phyloP scores from a whole-genome alignment of 306 rosid species.

The Quercus wislizeni region DNA sequence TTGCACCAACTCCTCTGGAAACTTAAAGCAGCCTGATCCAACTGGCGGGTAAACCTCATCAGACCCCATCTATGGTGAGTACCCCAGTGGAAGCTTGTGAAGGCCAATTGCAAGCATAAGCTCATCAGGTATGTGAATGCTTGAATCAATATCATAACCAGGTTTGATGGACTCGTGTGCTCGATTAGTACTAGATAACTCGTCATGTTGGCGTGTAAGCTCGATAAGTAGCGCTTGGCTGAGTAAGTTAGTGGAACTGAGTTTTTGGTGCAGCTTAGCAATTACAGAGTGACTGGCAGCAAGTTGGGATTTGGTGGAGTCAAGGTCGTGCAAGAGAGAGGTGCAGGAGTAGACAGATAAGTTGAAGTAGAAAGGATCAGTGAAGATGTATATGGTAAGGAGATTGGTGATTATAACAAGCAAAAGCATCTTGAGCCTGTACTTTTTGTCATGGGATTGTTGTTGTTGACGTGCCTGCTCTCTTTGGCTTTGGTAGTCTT shows the following conservation, averaged over 20 bases:
- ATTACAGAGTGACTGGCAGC: slow-evolving; percentile 29
- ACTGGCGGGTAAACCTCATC: slow-evolving; percentile 23
- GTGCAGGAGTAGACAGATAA: not conserved
- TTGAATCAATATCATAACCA: slow-evolving; percentile 7
- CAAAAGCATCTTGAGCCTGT: slow-evolving; percentile 26
- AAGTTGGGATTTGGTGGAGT: slow-evolving; percentile 41
- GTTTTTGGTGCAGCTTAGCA: slow-evolving; percentile 37
- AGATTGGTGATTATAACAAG: slow-evolving; percentile 39
- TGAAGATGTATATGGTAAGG: slow-evolving; percentile 40
- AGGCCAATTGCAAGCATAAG: slow-evolving; percentile 33
- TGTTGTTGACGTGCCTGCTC: slow-evolving; percentile 21
- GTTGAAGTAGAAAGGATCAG: slow-evolving; percentile 29
- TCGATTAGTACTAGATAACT: not conserved
- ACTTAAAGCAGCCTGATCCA: not conserved
- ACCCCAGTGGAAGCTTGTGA: slow-evolving; percentile 46
- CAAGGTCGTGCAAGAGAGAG: slow-evolving; percentile 35
- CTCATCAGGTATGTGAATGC: slow-evolving; percentile 13
- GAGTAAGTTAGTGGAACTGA: slow-evolving; percentile 42
- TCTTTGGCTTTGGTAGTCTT: slow-evolving; percentile 18
- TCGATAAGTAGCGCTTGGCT: slow-evolving; percentile 43
- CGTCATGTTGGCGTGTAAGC: slow-evolving; percentile 36
- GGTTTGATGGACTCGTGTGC: slow-evolving; percentile 4
- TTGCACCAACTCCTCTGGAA: too few relatives aligned
- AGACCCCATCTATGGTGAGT: slow-evolving; percentile 25
- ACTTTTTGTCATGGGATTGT: slow-evolving; percentile 7